phyloP scores from a whole-genome alignment of 352 stramenopile species.

The Phytophthora pinifolia region DNA sequence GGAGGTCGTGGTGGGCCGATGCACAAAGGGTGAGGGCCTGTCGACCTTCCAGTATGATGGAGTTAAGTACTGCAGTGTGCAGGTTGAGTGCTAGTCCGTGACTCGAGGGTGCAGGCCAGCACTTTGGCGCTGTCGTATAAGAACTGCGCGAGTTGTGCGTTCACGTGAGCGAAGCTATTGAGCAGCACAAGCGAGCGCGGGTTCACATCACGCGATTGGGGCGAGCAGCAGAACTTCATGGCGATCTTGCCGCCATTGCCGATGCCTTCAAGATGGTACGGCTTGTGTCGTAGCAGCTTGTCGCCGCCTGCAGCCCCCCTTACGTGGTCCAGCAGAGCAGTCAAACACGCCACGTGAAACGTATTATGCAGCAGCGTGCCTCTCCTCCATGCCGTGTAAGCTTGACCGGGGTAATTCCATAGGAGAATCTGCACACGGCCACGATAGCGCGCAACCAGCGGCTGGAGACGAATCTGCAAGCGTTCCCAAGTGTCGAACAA shows the following conservation, averaged over 20 bases:
- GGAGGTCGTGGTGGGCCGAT: slow-evolving; percentile 81
- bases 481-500: slow-evolving; percentile 95
- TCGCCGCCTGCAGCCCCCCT: slow-evolving; percentile 19
- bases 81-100: slow-evolving; percentile 93
- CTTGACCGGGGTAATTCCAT: slow-evolving; percentile 97
- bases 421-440: slow-evolving; percentile 88
- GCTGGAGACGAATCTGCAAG: slow-evolving; percentile 93
- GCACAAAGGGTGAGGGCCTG: slow-evolving; percentile 89
- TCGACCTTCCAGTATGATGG: slow-evolving; percentile 91
- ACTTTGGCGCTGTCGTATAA: slow-evolving; percentile 96
- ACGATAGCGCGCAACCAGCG: slow-evolving; percentile 86
- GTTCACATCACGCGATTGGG: slow-evolving; percentile 45
- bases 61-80: slow-evolving; percentile 95
- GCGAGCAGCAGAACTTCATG: slow-evolving; percentile 67
- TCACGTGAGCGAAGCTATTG: slow-evolving; percentile 91
- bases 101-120: slow-evolving; percentile 89
- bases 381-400: slow-evolving; percentile 92
- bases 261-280: slow-evolving; percentile 93
- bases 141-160: slow-evolving; percentile 90
- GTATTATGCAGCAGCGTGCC: slow-evolving; percentile 92
- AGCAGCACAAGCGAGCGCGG: slow-evolving; percentile 85
- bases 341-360: slow-evolving; percentile 88
- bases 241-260: slow-evolving; percentile 93
- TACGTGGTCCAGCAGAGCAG: slow-evolving; percentile 68
- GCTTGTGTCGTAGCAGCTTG: slow-evolving; percentile 62